Percentiles rank a stretch among this genome's conserved stretches.
Conservation (phyloP, 768 basidiomycete species). For the Tephrocybe sp. region DNA sequence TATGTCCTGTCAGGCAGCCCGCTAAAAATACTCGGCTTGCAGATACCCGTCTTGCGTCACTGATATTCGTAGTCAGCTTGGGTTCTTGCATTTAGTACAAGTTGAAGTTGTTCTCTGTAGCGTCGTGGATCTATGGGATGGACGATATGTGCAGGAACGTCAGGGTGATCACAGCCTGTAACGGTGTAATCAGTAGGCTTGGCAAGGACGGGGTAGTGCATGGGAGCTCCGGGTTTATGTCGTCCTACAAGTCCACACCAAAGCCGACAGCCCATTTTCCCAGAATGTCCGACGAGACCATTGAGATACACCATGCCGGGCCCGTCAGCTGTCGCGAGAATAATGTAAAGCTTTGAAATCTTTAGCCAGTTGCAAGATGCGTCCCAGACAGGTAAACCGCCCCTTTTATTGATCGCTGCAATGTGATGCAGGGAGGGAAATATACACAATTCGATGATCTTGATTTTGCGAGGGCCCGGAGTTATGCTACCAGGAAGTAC, state of each 20-base stretch:
- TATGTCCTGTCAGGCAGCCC: too few species aligned
- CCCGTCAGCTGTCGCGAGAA: slow-evolving; percentile 22
- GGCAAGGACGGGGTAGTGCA: slow-evolving; percentile 19
- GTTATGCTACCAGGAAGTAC: slow-evolving; percentile 28
- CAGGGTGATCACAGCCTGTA: neutral
- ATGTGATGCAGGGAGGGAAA: slow-evolving; percentile 25
- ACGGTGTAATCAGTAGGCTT: slow-evolving; percentile 19
- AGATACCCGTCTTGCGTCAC: slow-evolving; percentile 29
- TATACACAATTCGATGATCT: slow-evolving; percentile 27
- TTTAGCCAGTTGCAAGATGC: slow-evolving; percentile 2
- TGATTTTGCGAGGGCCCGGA: slow-evolving; percentile 30
- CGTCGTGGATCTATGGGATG: too few species aligned
- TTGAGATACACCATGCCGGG: slow-evolving; percentile 22
- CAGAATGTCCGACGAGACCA: slow-evolving; percentile 26
- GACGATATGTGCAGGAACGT: too few species aligned
- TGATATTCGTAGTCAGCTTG: too few species aligned
- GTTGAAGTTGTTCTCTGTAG: too few species aligned
- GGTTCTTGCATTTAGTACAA: too few species aligned
- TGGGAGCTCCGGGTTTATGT: slow-evolving; percentile 7
- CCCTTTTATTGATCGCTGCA: slow-evolving; percentile 19
- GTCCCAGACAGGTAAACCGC: slow-evolving; percentile 16
- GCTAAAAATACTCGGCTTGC: slow-evolving; percentile 34
- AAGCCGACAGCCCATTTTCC: slow-evolving; percentile 18
- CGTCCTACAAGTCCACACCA: slow-evolving; percentile 20
- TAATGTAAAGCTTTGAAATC: slow-evolving; percentile 15